Percentiles rank a stretch among this genome's conserved stretches.
phyloP scores from a whole-genome alignment of 345 rosid genomes.

The Eucalyptus albens region DNA sequence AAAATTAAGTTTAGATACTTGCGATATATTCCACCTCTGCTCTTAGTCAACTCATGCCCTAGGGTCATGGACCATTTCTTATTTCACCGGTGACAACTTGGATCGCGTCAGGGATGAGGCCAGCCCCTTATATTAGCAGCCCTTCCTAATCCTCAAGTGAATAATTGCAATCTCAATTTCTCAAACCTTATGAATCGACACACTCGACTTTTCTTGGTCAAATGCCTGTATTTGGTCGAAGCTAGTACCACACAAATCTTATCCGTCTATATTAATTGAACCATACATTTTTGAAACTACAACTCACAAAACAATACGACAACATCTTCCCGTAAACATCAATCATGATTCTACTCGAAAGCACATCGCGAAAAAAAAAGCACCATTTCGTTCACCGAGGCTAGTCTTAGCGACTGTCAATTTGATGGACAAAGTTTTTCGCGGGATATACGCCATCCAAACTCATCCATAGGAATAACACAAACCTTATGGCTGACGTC shows the following conservation, averaged over 20 bases:
- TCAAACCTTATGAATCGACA: background rate
- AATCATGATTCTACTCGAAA: background rate
- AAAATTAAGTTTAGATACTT: background rate
- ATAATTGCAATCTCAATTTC: background rate
- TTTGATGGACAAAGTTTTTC: background rate
- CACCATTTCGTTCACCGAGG: background rate
- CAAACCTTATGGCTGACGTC: background rate
- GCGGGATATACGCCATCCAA: background rate
- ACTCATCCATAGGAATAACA: background rate
- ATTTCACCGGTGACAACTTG: background rate
- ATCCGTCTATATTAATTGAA: background rate
- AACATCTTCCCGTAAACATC: background rate
- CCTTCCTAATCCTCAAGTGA: background rate
- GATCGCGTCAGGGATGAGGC: background rate
- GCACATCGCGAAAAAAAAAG: background rate
- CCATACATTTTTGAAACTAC: background rate
- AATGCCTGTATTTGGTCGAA: fast-evolving
- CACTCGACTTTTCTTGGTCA: background rate
- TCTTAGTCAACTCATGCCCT: background rate
- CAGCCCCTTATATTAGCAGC: background rate
- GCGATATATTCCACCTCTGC: background rate
- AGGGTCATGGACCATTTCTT: background rate
- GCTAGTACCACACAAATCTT: background rate
- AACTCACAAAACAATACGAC: background rate
- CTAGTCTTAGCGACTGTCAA: background rate